phyloP scores from a whole-genome alignment of 169 alveolate genomes.

The Plasmodium relictum region DNA sequence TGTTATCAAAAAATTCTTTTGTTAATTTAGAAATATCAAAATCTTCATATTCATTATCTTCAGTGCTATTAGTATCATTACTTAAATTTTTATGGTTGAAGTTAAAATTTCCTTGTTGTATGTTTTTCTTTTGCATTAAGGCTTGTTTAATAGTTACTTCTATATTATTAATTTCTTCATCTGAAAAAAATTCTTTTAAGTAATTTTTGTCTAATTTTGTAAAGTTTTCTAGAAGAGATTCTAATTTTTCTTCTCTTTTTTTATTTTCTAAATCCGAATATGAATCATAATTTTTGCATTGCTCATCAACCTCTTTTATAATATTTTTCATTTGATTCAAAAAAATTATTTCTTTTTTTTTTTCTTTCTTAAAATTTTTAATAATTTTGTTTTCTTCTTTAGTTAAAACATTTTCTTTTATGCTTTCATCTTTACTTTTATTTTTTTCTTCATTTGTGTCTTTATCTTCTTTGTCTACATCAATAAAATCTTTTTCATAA shows the following conservation, averaged over 20 bases:
- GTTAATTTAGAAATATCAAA: constrained; percentile 60
- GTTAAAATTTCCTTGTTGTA: constrained; percentile 57
- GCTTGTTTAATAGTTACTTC: constrained; percentile 56
- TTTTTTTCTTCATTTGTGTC: neutral
- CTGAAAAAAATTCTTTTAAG: constrained; percentile 67
- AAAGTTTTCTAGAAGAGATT: constrained; percentile 75
- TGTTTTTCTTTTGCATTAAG: constrained; percentile 56
- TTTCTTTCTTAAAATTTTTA: constrained; percentile 65
- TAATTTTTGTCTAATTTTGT: constrained; percentile 72
- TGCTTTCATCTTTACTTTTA: neutral
- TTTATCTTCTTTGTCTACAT: constrained; percentile 23
- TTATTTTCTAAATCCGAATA: constrained; percentile 57
- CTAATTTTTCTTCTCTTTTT: constrained; percentile 72
- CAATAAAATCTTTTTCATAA: constrained; percentile 55
- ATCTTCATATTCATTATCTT: constrained; percentile 10
- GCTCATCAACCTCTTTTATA: constrained; percentile 72
- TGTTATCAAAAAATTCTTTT: constrained; percentile 49
- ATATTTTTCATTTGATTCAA: constrained; percentile 71
- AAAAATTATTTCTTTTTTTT: constrained; percentile 43
- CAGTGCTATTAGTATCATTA: neutral
- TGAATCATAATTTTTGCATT: constrained; percentile 56
- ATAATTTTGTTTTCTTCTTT: constrained; percentile 62
- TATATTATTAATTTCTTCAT: constrained; percentile 73
- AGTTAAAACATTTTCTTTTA: constrained; percentile 20
- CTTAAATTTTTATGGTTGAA: constrained; percentile 18